Base-by-base conservation (phyloP, 192 early-diverging fungal genomes). In the Ambispora gerdemannii region DNA sequence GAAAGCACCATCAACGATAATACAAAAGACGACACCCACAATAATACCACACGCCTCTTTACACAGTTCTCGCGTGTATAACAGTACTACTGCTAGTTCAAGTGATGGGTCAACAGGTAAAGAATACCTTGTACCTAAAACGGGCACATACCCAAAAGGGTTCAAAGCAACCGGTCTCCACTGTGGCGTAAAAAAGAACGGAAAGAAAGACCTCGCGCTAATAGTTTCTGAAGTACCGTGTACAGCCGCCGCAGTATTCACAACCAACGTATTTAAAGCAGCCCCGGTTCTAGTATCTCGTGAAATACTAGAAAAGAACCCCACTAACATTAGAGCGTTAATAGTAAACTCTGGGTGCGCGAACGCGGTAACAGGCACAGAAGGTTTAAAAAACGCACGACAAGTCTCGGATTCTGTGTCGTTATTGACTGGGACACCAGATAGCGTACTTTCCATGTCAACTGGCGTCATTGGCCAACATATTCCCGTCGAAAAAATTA, bases 381-480 rank as follows among this genome's bases (percentile, higher is more conserved):
- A 89, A 72, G 96, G 96, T 3, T 68, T 95, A 2, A 76, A 79
- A 32, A 88, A 98, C 71, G 95, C 96, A 0, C 81, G 78, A 74
- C 71, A 72, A 19, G 93, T 95, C 89, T 71, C 77, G 13, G 74
- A 80, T 1, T 79, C 83, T 0, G 80, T 89, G 15, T 88, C 88
- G 67, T 50, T 63, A 25, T 73, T 86, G 22, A 81, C 84, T n/a
- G 79, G 76, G 13, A 71, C 74, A 22, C 31, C 68, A n/a, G 32
- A 63, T 8, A 76, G 75, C 19, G 76, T 85, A 8, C 70, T 97
- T 43, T 90, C 95, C 31, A 96, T 98, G 93, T 97, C 95, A 2
- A 98, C 96, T 2, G 96, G 96, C 20, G 96, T 98, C 15, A 98
- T 98, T 73, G 96, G 96, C 3, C 93, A 96, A 73, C 85, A 83